Base-by-base conservation (phyloP, 352 stramenopile genomes). In the Peronosclerospora sorghi region DNA sequence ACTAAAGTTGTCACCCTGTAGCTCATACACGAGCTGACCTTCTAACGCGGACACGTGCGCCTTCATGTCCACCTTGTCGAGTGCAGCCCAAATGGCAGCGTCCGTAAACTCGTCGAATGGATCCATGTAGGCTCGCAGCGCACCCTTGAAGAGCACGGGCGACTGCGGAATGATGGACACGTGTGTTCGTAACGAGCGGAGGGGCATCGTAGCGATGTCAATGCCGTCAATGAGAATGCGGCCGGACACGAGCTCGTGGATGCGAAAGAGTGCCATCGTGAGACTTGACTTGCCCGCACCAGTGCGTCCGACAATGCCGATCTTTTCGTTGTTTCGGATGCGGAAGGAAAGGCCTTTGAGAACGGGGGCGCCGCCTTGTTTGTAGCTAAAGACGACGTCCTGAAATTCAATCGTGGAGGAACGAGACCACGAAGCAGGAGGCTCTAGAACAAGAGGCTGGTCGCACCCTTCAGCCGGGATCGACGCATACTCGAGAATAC, bases 101-200 rank as follows among this genome's bases (percentile, higher is more conserved):
- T 94, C 81, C 12, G 43, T 65, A 56, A 80, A 90, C 39, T 87
- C 49, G 37, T 75, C 53, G 57, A 93, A 95, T 18, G 89, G 89
- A 57, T 97, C 86, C 29, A 97, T 57, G 53, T 94, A 96, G 35
- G 61, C 73, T 27, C 83, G 65, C 21, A 96, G 55, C n/a, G 67
- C 74, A 15, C 89, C 89, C 35, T 74, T 82, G 56, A 96, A 97
- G 27, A 8, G 24, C 17, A 96, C 82, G 23, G 90, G 88, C 44
- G 95, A 57, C 44, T 28, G 41, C 34, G 19, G 36, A 29, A 47
- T 56, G 42, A 73, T 70, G 1, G 56, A 60, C 29, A 14, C 40
- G 45, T 12, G 57, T 41, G 18, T 60, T 41, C 6, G 48, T 36
- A 35, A 50, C 0, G 43, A 56, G 9, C 55, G 45, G 2, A 76